Conservation (phyloP, 768 basidiomycete genomes). For the Albatrellus ellisii region DNA sequence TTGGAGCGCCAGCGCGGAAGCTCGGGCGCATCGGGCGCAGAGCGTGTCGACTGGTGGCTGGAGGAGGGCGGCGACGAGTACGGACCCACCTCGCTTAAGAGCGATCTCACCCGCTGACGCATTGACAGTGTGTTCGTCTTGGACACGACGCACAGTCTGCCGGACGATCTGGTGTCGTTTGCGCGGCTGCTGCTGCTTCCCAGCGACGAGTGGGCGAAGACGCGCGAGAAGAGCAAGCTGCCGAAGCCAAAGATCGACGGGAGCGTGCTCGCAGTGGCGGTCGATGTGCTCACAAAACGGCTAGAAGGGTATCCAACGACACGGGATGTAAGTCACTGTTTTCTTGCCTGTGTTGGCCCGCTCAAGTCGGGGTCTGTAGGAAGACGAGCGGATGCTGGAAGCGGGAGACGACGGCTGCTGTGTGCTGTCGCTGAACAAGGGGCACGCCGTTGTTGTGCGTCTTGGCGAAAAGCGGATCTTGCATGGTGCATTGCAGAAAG, state of each 20-base stretch:
- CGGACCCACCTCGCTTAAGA: slow-evolving; percentile 14
- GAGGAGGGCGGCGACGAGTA: slow-evolving; percentile 87
- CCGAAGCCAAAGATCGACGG: slow-evolving; percentile 58
- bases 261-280: slow-evolving; percentile 32
- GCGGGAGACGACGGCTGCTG: too few species aligned
- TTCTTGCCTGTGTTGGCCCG: not conserved
- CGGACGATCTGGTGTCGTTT: slow-evolving; percentile 48
- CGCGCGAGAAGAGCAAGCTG: slow-evolving; percentile 47
- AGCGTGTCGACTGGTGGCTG: slow-evolving; percentile 88
- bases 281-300: slow-evolving; percentile 36
- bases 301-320: slow-evolving; percentile 42
- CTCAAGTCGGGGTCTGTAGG: slow-evolving; percentile 25
- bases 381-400: slow-evolving; percentile 34
- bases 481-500: slow-evolving; percentile 6
- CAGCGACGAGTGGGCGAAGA: slow-evolving; percentile 44
- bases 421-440: slow-evolving; percentile 29
- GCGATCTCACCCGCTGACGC: slow-evolving; percentile 2
- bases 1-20: slow-evolving; percentile 5
- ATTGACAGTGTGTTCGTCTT: slow-evolving; percentile 39
- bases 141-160: slow-evolving; percentile 37
- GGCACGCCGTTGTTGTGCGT: slow-evolving; percentile 58
- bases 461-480: slow-evolving; percentile 73
- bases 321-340: slow-evolving; percentile 33
- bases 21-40: slow-evolving; percentile 17
- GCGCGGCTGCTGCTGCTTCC: slow-evolving; percentile 47